Percentiles rank a stretch among this genome's conserved stretches.
These are phyloP conservation scores for Strobilomyces echinocephalus DNA, from an alignment of 768 basidiomycete species.

Conservation along the genomic window DNA sequence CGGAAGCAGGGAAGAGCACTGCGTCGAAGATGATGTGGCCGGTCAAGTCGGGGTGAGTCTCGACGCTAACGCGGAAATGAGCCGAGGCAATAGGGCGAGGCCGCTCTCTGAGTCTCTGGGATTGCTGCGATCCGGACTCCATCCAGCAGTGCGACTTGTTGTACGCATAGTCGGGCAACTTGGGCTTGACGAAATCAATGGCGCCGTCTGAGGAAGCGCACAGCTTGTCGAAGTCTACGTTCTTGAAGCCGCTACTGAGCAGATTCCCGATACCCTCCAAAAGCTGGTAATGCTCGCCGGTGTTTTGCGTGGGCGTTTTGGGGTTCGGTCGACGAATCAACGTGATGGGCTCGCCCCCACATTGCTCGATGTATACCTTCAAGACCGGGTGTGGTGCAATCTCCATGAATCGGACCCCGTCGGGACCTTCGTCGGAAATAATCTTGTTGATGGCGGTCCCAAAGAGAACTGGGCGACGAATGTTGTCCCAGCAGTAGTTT, in stretches of 20 bases:
- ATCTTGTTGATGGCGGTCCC: slow-evolving; percentile 31
- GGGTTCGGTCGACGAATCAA: slow-evolving; percentile 31
- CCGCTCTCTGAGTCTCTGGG: slow-evolving; percentile 24
- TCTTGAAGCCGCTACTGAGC: slow-evolving; percentile 27
- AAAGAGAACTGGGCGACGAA: slow-evolving; percentile 34
- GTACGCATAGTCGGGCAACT: slow-evolving; percentile 30
- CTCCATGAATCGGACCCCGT: slow-evolving; percentile 29
- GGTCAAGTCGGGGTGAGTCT: slow-evolving; percentile 34
- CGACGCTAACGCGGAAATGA: slow-evolving; percentile 33
- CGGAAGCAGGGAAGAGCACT: slow-evolving; percentile 44
- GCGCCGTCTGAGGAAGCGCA: slow-evolving; percentile 20
- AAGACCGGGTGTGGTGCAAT: slow-evolving; percentile 34
- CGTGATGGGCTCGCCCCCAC: slow-evolving; percentile 28
- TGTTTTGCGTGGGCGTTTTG: slow-evolving; percentile 28
- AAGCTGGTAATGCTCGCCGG: slow-evolving; percentile 31
- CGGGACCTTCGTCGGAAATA: slow-evolving; percentile 24
- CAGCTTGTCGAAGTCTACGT: slow-evolving; percentile 27
- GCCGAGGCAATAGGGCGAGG: slow-evolving; percentile 35
- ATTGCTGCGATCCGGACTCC: slow-evolving; percentile 23
- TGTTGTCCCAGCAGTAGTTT: slow-evolving; percentile 35
- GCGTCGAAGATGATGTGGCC: slow-evolving; percentile 44
- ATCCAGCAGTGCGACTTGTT: slow-evolving; percentile 24
- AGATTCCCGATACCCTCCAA: slow-evolving; percentile 32
- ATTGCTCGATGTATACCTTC: slow-evolving; percentile 32
- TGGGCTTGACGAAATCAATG: slow-evolving; percentile 20